Evolutionary conservation across 2,329 filamentous ascomycete species (phyloP), one percentile per base, ranked within the genome.

Genomic region (Blastomyces parvus): DNA sequence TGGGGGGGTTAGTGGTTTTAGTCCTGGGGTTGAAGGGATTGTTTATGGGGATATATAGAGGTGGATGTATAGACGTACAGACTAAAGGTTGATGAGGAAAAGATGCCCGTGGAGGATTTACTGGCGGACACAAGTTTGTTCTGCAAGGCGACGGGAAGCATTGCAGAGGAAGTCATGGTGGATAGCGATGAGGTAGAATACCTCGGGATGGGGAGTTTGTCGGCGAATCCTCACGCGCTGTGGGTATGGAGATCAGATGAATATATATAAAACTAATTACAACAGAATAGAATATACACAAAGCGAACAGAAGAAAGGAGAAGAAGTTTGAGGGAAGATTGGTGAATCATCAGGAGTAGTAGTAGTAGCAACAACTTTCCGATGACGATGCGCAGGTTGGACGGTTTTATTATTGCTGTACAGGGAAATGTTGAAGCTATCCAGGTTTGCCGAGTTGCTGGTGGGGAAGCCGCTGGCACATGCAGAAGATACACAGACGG

Each of bases 101-200:
- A 69, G 60, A 72, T 70, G 67, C 67, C 70, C 62, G 74, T 65
- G 64, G 70, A 70, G 59, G 69, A 68, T 64, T 71, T 70, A 64
- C 71, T 66, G 66, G 73, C 74, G 65, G 74, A 73, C 64, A 75
- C 70, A 69, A 80, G 70, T 71, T 76, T 80, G 68, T 75, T 76
- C 73, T 78, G 76, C 68, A 80, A 65, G 64, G 76, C 76, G 52
- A 77, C 73, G 42, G 78, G 76, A 62, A 79, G 69, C 59, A 74
- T 66, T 63, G 76, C 74, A 42, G 59, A 52, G 59, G 74, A 77
- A 67, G 71, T 72, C 77, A 79, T 79, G 60, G 59, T 71, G 48
- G 55, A 52, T 5, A 40, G 60, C 56, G 63, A 64, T 38, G 64
- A 66, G 33, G 38, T 57, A 42, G 62, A 65, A 7, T 27, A 33